These are phyloP conservation scores for Coemansia sp. DNA, from an alignment of 192 early-diverging fungal genomes.

Conservation along the genomic window DNA sequence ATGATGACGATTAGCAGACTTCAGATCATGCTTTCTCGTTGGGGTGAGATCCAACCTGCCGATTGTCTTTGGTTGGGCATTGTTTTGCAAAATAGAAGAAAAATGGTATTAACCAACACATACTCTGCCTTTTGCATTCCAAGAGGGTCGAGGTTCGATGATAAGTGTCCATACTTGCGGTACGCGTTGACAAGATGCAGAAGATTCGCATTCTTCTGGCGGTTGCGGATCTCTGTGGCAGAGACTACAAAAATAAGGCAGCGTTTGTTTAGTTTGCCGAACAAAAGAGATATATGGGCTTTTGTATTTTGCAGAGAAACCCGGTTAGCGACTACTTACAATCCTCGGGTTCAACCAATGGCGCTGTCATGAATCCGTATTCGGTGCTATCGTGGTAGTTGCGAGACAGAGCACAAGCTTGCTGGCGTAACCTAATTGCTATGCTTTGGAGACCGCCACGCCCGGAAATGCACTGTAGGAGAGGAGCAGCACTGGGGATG, in stretches of 20 bases:
- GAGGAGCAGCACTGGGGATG: conserved; percentile 10
- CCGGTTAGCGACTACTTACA: too few relatives aligned
- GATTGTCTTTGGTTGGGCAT: not conserved
- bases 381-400: conserved; percentile 45
- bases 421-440: not conserved
- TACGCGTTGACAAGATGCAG: conserved; percentile 79
- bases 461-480: conserved; percentile 6
- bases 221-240: conserved; percentile 72
- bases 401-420: conserved; percentile 11
- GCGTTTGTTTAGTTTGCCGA: not conserved
- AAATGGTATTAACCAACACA: conserved; percentile 1
- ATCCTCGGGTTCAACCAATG: conserved; percentile 16
- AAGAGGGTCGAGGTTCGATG: conserved; percentile 84
- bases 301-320: too few relatives aligned
- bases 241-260: conserved; percentile 19
- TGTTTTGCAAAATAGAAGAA: not conserved
- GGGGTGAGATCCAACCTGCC: not conserved
- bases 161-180: conserved; percentile 78
- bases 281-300: too few relatives aligned
- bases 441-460: conserved; percentile 11
- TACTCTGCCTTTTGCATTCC: conserved; percentile 60
- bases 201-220: conserved; percentile 78
- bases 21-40: not conserved
- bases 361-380: conserved; percentile 34
- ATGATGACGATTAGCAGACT: not conserved